phyloP scores from a whole-genome alignment of 2,329 filamentous ascomycete genomes.

The Acarospora socialis region DNA sequence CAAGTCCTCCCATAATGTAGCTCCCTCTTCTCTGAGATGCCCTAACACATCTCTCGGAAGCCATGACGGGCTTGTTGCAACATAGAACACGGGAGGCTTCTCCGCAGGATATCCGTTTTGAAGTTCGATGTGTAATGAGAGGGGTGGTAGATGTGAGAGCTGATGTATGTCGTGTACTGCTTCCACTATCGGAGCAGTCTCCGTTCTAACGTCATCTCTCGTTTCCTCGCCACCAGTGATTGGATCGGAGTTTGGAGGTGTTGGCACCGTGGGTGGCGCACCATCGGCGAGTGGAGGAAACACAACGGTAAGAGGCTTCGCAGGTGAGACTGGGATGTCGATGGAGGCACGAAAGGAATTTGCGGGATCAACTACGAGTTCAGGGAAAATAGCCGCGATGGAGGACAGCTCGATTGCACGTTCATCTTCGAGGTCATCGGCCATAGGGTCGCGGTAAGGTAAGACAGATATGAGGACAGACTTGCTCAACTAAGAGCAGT shows the following conservation, averaged over 20 bases:
- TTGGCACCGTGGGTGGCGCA: slow-evolving; percentile 22
- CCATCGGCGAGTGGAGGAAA: slow-evolving; percentile 22
- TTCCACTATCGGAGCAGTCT: slow-evolving; percentile 13
- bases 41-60: slow-evolving; percentile 31
- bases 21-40: slow-evolving; percentile 33
- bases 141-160: slow-evolving; percentile 42
- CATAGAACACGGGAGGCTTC: slow-evolving; percentile 34
- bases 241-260: slow-evolving; percentile 29
- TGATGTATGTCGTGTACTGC: slow-evolving; percentile 27
- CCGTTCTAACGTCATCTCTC: slow-evolving; percentile 15
- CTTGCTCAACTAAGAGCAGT: no score
- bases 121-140: slow-evolving; percentile 38
- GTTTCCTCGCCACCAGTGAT: slow-evolving; percentile 11
- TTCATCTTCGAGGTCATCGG: slow-evolving; percentile 34
- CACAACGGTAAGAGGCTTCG: slow-evolving; percentile 35
- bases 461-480: no score
- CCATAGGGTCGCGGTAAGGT: no score
- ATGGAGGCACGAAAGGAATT: slow-evolving; percentile 35
- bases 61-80: slow-evolving; percentile 40
- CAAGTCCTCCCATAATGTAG: slow-evolving; percentile 44
- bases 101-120: slow-evolving; percentile 42
- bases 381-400: slow-evolving; percentile 48
- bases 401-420: slow-evolving; percentile 44
- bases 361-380: slow-evolving; percentile 36
- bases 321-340: slow-evolving; percentile 41